phyloP scores from a whole-genome alignment of 2,329 filamentous ascomycete genomes.

The Onygenales sp. region DNA sequence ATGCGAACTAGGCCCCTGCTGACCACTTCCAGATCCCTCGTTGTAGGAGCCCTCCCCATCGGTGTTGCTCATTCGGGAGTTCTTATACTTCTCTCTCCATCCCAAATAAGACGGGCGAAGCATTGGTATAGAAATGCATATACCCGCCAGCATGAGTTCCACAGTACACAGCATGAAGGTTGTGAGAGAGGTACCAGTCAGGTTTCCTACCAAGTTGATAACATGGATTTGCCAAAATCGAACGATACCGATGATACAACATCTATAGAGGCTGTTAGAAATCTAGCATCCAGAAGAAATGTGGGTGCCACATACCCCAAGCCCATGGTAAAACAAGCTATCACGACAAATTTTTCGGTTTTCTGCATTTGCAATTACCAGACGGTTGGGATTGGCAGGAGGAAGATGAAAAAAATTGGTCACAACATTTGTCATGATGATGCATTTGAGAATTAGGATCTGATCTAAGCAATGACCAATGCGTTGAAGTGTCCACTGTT shows the following conservation, averaged over 20 bases:
- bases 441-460: not conserved
- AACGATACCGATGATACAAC: constrained; percentile 2
- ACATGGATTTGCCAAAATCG: constrained; percentile 1
- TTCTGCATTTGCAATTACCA: not conserved
- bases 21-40: not conserved
- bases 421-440: constrained; percentile 2
- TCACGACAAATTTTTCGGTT: constrained; percentile 1
- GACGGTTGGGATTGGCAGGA: not conserved
- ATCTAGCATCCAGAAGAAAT: not conserved
- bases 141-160: not conserved
- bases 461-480: not conserved
- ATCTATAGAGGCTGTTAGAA: not conserved
- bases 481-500: constrained; percentile 1
- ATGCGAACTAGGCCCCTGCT: not conserved
- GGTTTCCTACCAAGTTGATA: not conserved
- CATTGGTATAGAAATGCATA: constrained; percentile 1
- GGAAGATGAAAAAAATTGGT: not conserved
- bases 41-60: not conserved
- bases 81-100: not conserved
- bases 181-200: not conserved
- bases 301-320: not conserved
- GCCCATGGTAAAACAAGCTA: not conserved
- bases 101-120: not conserved
- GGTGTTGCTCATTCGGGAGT: not conserved
- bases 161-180: constrained; percentile 3